Percentiles rank a stretch among this genome's conserved stretches.
phyloP scores from a whole-genome alignment of 495 filamentous ascomycete species.

The Penicillium paradoxum region DNA sequence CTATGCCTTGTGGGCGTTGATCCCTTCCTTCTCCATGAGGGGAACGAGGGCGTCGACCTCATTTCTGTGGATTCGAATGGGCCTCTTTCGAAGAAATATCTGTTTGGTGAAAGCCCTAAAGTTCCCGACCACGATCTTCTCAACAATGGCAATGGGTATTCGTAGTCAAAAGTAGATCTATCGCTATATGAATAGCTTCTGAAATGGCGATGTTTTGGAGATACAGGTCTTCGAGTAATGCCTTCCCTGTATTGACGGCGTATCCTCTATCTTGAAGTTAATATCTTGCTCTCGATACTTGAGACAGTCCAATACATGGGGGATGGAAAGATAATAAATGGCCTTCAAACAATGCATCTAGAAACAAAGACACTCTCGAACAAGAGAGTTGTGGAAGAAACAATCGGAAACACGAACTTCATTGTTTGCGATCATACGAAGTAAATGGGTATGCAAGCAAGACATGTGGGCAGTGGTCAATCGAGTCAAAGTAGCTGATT shows the following conservation, averaged over 20 bases:
- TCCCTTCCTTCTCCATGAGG: background rate
- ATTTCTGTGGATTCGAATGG: background rate
- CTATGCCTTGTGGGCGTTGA: background rate
- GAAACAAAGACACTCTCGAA: background rate
- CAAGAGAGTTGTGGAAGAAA: background rate
- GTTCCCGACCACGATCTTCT: no score
- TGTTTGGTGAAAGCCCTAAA: no score
- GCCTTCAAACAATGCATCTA: background rate
- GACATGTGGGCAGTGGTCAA: background rate
- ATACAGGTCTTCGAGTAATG: background rate
- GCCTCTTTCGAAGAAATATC: background rate
- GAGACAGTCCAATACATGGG: background rate
- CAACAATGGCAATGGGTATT: background rate
- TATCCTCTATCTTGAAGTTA: background rate
- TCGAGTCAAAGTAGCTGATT: background rate
- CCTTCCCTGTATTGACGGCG: background rate
- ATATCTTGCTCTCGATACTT: background rate
- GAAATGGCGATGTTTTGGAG: background rate
- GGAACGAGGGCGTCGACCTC: background rate
- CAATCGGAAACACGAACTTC: background rate
- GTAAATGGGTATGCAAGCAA: background rate
- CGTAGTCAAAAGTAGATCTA: background rate
- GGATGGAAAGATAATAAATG: background rate
- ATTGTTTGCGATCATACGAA: background rate
- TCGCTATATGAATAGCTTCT: background rate